Conservation (phyloP, 2,329 filamentous ascomycete species). For the Alternaria novae-zelandiae region DNA sequence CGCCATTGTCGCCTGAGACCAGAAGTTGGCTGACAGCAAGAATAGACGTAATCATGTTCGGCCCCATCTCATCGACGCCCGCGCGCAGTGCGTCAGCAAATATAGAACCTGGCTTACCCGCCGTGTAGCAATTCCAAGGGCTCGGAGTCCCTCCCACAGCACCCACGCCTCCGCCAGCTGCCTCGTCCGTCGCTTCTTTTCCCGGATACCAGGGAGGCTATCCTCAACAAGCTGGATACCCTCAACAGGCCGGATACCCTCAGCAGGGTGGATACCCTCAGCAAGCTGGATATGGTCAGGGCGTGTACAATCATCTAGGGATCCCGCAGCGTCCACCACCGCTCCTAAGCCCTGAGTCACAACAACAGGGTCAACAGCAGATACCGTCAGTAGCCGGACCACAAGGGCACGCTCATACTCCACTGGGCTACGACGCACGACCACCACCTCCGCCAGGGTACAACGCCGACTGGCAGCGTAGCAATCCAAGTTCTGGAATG, state of each 20-base stretch:
- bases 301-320: constrained; percentile 12
- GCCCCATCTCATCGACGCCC: neutral
- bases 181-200: constrained; percentile 25
- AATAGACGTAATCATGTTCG: constrained; percentile 12
- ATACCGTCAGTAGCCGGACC: constrained; percentile 8
- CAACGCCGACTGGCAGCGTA: constrained; percentile 26
- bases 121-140: constrained; percentile 27
- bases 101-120: constrained; percentile 8
- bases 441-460: constrained; percentile 18
- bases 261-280: constrained; percentile 9
- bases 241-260: neutral
- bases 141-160: constrained; percentile 30
- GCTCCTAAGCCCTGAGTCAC: constrained; percentile 19
- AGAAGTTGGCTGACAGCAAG: constrained; percentile 11
- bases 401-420: constrained; percentile 18
- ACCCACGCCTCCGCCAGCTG: constrained; percentile 36
- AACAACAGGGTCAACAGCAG: constrained; percentile 15
- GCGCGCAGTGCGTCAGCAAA: neutral
- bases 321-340: constrained; percentile 27
- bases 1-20: neutral
- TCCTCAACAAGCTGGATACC: neutral
- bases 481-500: constrained; percentile 13
- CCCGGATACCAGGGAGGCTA: constrained; percentile 20
- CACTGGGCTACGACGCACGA: constrained; percentile 12
- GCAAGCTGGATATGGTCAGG: constrained; percentile 13